Conservation (phyloP, 73 alveolate species). For the Paramecium pentaurelia region DNA sequence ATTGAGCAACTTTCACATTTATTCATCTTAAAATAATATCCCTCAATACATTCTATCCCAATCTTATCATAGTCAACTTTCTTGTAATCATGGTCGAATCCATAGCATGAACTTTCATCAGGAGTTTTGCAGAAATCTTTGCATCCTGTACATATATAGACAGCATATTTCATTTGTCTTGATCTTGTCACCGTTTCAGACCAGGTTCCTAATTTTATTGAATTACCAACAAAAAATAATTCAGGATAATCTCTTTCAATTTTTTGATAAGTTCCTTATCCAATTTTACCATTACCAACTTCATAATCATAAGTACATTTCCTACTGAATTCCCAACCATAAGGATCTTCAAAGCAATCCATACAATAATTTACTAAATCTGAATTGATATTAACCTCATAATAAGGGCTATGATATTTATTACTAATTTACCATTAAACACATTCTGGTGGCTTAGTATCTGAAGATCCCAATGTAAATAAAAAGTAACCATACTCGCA, state of each 20-base stretch:
- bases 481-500: constrained; percentile 34
- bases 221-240: constrained; percentile 21
- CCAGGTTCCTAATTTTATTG: not conserved
- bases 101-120: not conserved
- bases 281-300: not conserved
- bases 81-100: not conserved
- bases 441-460: not conserved
- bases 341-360: constrained; percentile 39
- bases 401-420: not conserved
- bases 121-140: not conserved
- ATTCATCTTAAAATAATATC: not conserved
- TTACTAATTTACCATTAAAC: not conserved
- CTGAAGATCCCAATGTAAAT: not conserved
- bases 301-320: constrained; percentile 19
- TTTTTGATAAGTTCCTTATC: not conserved
- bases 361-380: not conserved
- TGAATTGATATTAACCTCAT: not conserved
- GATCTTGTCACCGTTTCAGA: not conserved
- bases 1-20: not conserved
- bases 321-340: constrained; percentile 10
- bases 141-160: constrained; percentile 12
- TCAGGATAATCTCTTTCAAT: not conserved
- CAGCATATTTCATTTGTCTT: not conserved
- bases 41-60: not conserved
- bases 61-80: not conserved